Percentiles rank a stretch among this genome's conserved stretches.
These are phyloP conservation scores for Fomitopsis pinicola DNA, from an alignment of 1,284 basidiomycete species.

Conservation along the genomic window DNA sequence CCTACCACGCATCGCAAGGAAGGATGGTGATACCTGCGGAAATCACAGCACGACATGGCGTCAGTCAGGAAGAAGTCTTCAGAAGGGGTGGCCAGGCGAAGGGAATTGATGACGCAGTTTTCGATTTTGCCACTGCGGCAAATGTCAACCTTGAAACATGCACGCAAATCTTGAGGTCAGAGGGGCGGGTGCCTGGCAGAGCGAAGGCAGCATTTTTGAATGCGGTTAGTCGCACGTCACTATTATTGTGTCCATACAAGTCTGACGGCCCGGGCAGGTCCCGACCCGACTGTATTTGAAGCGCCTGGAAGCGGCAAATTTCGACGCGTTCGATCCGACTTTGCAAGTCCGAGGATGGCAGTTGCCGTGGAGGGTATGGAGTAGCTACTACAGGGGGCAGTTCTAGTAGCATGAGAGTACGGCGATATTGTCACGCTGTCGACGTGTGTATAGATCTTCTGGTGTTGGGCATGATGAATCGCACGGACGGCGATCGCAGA, in stretches of 20 bases:
- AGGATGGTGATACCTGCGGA: constrained; percentile 83
- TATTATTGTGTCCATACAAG: neutral
- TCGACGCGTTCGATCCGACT: constrained; percentile 76
- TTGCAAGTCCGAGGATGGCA: constrained; percentile 80
- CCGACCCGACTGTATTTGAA: constrained; percentile 72
- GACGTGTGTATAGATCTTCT: neutral
- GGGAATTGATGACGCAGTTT: constrained; percentile 74
- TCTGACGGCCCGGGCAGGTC: constrained; percentile 42
- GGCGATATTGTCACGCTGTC: neutral
- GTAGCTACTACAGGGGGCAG: constrained; percentile 54
- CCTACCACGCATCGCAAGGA: constrained; percentile 70
- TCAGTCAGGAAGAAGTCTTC: constrained; percentile 87
- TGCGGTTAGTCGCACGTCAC: constrained; percentile 44
- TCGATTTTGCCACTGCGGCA: constrained; percentile 85
- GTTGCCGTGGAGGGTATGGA: constrained; percentile 85
- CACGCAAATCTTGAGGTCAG: constrained; percentile 68
- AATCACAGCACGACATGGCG: constrained; percentile 73
- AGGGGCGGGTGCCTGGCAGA: constrained; percentile 51
- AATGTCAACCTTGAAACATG: constrained; percentile 91
- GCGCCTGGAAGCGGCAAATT: constrained; percentile 74
- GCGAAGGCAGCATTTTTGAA: constrained; percentile 79
- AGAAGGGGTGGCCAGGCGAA: constrained; percentile 61
- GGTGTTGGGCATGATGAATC: too few relatives aligned
- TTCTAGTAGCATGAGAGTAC: constrained; percentile 36
- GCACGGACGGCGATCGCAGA: too few relatives aligned